Evolutionary conservation across 345 rosid genomes (phyloP).

Genomic region (Odontarrhena argentea): DNA sequence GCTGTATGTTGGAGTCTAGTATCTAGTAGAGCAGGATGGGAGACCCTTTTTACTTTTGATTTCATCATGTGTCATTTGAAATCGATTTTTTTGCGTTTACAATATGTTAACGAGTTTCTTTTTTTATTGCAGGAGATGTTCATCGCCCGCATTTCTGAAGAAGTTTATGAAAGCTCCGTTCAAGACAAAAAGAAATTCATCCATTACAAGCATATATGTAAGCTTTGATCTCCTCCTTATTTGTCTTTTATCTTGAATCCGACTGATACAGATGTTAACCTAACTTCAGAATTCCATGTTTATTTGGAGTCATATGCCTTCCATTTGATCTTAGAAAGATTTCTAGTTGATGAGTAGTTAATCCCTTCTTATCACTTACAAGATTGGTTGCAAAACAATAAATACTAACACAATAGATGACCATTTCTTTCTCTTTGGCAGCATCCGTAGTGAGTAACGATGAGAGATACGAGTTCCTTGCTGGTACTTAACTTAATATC

Average conservation of each 20-base stretch:
- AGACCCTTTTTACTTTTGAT: neutral
- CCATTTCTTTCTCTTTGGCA: slow-evolving; percentile 43
- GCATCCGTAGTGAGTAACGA: slow-evolving; percentile 62
- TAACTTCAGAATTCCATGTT: neutral
- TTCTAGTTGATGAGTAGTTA: neutral
- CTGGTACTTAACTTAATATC: slow-evolving; percentile 48
- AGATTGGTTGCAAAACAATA: neutral
- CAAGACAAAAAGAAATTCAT: slow-evolving; percentile 61
- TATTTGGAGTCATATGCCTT: slow-evolving; percentile 14
- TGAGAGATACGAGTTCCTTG: slow-evolving; percentile 75
- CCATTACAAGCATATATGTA: slow-evolving; percentile 77
- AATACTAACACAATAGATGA: slow-evolving; percentile 4
- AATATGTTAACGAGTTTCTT: neutral
- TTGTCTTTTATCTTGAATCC: neutral
- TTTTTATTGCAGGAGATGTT: slow-evolving; percentile 66
- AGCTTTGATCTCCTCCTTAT: slow-evolving; percentile 15
- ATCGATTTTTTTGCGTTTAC: neutral
- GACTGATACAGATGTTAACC: neutral
- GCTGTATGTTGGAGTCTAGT: neutral
- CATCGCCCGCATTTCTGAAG: slow-evolving; percentile 63
- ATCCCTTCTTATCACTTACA: slow-evolving; percentile 6
- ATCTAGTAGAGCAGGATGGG: neutral
- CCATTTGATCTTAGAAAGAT: slow-evolving; percentile 1
- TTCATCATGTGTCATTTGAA: neutral
- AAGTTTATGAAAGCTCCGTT: slow-evolving; percentile 54